Base-by-base conservation (phyloP, 129 eudicot genomes). In the Heracleum sosnowskyi region DNA sequence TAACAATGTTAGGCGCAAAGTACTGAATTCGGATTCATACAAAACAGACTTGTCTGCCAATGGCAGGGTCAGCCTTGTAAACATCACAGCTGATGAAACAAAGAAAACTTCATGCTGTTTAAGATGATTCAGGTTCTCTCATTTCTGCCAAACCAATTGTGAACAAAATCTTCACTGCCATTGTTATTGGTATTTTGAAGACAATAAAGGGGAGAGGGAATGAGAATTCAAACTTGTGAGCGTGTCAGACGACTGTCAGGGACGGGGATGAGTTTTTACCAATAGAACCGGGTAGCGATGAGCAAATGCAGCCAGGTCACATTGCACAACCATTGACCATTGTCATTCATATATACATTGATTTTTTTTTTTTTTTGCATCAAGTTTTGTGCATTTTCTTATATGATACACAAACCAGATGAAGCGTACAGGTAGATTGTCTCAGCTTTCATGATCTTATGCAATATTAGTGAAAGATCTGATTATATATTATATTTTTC, bases 1-100 rank as follows among this genome's bases (percentile, higher is more conserved):
- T 77, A 88, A 83, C 63, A 92, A 83, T 40, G 93, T 92, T 12
- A 92, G 97, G 57, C 84, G 96, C 51, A 92, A 88, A 82, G 97
- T 90, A 66, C 77, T 92, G 84, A 92, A 90, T 81, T 90, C 97
- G 0, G 97, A 92, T 83, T 88, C 96, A 0, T 90, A 92, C 85
- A 92, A 92, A 84, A 88, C 93, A n/a, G 91, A 90, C 64, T 84
- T 92, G 72, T 88, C 97, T 26, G 80, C 86, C 28, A 86, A 90
- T 64, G 3, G 39, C 75, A 84, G 97, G 82, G 96, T 92, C 69
- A 90, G 86, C 80, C 96, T 92, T 40, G 87, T 87, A 71, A 76
- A 82, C 63, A 53, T 80, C 44, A 90, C 77, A 69, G 87, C 29
- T 57, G 66, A 68, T 76, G 88, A 81, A 80, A 74, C 91, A 41